These are phyloP conservation scores for Monoraphidium neglectum DNA, from an alignment of 139 green algal species.

Conservation along the genomic window DNA sequence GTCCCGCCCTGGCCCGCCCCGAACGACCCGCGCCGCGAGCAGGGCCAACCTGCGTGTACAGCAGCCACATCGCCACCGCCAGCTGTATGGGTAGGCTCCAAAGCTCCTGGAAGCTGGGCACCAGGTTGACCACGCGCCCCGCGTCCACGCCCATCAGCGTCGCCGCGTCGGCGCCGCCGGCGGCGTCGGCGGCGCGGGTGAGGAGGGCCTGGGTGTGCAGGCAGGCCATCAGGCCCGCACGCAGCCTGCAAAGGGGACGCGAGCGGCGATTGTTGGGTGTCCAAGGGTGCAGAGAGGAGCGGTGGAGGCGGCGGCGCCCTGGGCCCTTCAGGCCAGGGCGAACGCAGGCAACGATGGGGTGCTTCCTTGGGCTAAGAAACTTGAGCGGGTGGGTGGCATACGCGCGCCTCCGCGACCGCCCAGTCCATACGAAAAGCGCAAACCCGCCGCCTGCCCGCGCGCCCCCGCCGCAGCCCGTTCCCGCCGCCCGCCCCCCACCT, in stretches of 20 bases:
- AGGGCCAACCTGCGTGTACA: constrained; percentile 77
- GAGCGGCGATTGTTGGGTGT: background rate
- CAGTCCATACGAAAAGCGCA: background rate
- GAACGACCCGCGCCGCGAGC: too few species aligned
- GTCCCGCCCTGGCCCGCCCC: too few species aligned
- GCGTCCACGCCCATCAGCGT: constrained; percentile 71
- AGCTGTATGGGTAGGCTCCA: constrained; percentile 87
- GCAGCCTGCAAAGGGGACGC: constrained; percentile 44
- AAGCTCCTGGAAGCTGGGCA: constrained; percentile 79
- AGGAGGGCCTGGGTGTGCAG: constrained; percentile 73
- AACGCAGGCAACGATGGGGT: too few species aligned
- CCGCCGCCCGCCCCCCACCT: constrained; percentile 17
- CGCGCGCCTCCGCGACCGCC: background rate
- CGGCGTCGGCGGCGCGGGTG: constrained; percentile 1
- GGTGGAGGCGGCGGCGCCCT: background rate
- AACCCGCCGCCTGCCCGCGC: too few species aligned
- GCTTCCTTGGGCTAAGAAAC: background rate
- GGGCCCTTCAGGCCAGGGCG: background rate
- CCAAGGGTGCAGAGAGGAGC: background rate
- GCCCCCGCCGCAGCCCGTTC: too few species aligned
- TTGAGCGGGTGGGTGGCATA: background rate
- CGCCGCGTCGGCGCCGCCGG: constrained; percentile 23
- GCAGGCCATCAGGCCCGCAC: constrained; percentile 55
- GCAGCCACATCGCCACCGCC: constrained; percentile 72
- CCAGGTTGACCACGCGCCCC: constrained; percentile 73